A percentile compares a stretch with the other conserved stretches of the same genome.
phyloP scores from a whole-genome alignment of 2,329 filamentous ascomycete species.

The Diaporthe sp. region DNA sequence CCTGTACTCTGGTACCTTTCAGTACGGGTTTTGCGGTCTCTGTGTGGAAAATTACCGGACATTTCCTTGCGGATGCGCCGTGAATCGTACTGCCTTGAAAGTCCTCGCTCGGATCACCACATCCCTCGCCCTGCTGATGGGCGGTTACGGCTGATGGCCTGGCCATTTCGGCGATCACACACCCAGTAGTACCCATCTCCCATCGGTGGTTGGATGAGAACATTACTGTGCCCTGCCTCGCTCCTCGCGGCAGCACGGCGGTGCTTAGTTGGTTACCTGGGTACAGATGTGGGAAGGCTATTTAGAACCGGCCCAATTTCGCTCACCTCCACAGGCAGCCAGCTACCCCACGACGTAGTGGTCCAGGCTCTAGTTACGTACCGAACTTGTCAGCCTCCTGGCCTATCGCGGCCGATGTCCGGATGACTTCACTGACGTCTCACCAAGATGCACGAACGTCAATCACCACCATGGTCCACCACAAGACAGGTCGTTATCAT shows the following conservation, averaged over 20 bases:
- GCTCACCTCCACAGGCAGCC: slow-evolving; percentile 11
- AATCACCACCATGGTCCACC: slow-evolving; percentile 4
- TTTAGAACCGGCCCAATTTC: slow-evolving; percentile 21
- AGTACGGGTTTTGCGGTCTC: slow-evolving; percentile 13
- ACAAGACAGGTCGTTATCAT: slow-evolving; percentile 4
- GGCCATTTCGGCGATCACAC: slow-evolving; percentile 20
- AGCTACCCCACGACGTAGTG: slow-evolving; percentile 19
- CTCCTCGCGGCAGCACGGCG: slow-evolving; percentile 10
- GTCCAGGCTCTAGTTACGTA: slow-evolving; percentile 16
- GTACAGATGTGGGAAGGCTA: slow-evolving; percentile 12
- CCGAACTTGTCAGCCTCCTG: slow-evolving; percentile 22
- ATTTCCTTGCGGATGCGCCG: slow-evolving; percentile 21
- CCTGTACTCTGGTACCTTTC: slow-evolving; percentile 4
- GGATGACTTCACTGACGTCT: slow-evolving; percentile 28
- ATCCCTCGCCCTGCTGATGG: slow-evolving; percentile 16
- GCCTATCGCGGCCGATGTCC: slow-evolving; percentile 27
- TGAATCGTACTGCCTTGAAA: slow-evolving; percentile 28
- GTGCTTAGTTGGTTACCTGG: not conserved
- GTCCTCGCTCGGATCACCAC: slow-evolving; percentile 23
- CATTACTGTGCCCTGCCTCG: not conserved
- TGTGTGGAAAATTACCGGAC: slow-evolving; percentile 22
- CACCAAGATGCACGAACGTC: slow-evolving; percentile 11
- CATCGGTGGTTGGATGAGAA: slow-evolving; percentile 16
- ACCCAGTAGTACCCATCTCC: slow-evolving; percentile 1
- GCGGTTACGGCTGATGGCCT: slow-evolving; percentile 26